Base-by-base conservation (phyloP, 129 eudicot species). In the Silybum marianum region DNA sequence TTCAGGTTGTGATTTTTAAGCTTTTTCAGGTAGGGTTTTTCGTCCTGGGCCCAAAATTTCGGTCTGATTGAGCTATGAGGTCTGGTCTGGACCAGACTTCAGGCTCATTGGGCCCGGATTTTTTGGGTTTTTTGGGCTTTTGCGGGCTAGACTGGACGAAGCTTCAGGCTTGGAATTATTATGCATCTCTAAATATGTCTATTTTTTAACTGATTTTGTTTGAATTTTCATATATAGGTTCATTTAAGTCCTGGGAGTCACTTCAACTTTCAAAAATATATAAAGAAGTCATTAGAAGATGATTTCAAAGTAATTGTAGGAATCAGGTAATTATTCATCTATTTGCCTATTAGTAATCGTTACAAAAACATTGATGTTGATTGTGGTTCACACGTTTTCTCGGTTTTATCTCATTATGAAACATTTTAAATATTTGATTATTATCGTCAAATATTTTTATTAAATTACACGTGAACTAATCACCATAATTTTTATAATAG, bases 271-370 rank as follows among this genome's bases (percentile, higher is more conserved):
- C 98, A 94, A 70, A 94, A 91, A 40, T 94, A 94, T 75, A 94
- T 94, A 74, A 94, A 90, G 84, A 84, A 92, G 81, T 91, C 98
- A 65, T 72, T 94, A 46, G 98, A 94, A 88, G 98, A 91, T 70
- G 98, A 94, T 81, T 94, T 94, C 81, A 94, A 91, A 85, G 88
- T 88, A 19, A 82, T 94, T 78, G 98, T 94, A 23, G 98, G 98
- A 76, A 90, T 94, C 87, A 91, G 94, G 98, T 93, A 85, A 72
- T 7, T 75, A 24, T 11, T 18, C 23, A n/a, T 48, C 30, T 79
- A n/a, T 39, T 12, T 66, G 6, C 36, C 8, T 0, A 39, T 69
- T 24, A 26, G 11, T 44, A 68, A 25, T 68, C 22, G 24, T 58
- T 58, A 58, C 66, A 19, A 58, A 18, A 58, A 18, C 9, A 7